phyloP scores from a whole-genome alignment of 306 rosid species.

The Coriaria nepalensis region DNA sequence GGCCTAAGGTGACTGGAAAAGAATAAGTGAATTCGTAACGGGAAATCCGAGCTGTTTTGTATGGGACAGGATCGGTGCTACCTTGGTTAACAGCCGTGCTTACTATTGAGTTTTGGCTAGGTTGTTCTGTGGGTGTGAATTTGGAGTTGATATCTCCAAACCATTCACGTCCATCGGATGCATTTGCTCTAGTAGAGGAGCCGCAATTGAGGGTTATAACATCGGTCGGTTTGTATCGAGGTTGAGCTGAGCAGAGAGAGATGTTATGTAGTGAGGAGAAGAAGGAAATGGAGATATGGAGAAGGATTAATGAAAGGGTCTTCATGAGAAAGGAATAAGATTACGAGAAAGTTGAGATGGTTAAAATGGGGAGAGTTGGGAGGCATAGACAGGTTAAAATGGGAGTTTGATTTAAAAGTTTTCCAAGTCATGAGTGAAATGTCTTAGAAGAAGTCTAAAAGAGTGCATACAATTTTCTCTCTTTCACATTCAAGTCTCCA shows the following conservation, averaged over 20 bases:
- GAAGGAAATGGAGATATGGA: no score
- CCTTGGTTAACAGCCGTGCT: not conserved
- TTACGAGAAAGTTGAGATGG: no score
- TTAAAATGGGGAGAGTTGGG: no score
- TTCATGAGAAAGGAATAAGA: no score
- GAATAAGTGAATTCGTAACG: conserved; percentile 32
- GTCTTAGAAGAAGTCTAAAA: no score
- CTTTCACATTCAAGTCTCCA: no score
- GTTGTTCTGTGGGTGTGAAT: not conserved
- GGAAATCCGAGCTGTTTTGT: conserved; percentile 16
- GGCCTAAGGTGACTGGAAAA: conserved; percentile 27
- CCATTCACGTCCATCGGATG: conserved; percentile 2
- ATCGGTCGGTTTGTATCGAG: not conserved
- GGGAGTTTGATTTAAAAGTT: no score
- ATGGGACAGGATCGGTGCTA: not conserved
- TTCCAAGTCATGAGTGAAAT: no score
- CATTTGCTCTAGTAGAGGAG: not conserved
- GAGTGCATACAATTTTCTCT: no score
- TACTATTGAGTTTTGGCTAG: not conserved
- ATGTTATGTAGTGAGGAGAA: no score
- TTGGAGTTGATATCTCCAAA: conserved; percentile 10
- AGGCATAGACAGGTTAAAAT: no score
- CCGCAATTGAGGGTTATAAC: conserved; percentile 16
- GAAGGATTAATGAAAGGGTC: no score
- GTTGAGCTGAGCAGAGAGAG: not conserved